Conservation (phyloP, 345 rosid genomes). For the Acer saccharum region DNA sequence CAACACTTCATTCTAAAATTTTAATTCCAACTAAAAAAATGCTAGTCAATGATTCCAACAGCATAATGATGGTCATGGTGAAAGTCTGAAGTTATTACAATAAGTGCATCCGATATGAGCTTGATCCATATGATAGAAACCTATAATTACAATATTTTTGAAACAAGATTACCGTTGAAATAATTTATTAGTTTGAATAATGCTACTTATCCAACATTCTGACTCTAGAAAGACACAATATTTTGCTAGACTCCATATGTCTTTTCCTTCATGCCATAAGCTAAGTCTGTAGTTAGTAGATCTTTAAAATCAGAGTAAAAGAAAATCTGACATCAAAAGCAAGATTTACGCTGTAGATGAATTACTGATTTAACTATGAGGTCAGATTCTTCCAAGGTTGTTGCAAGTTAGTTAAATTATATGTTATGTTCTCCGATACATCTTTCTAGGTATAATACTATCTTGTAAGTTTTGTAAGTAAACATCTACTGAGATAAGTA, state of each 20-base stretch:
- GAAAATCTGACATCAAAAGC: not conserved
- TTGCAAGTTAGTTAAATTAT: not conserved
- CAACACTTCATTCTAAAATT: not conserved
- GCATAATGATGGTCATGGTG: not conserved
- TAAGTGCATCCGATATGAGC: not conserved
- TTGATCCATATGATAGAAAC: not conserved
- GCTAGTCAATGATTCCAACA: not conserved
- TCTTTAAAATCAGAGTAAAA: not conserved
- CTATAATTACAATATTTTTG: not conserved
- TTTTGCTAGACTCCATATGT: not conserved
- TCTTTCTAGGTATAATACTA: not conserved
- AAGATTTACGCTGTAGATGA: not conserved
- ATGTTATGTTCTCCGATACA: not conserved
- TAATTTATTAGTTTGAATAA: not conserved
- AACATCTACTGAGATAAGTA: not conserved
- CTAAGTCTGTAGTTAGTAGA: not conserved
- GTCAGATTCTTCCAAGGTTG: not conserved
- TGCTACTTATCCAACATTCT: not conserved
- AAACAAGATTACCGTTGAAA: not conserved
- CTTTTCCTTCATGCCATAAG: not conserved
- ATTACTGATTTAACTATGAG: not conserved
- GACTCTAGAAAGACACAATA: not conserved
- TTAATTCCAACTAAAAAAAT: not conserved
- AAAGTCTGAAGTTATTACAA: not conserved
- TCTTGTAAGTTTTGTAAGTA: not conserved